Evolutionary conservation across 1,139 yeast species (phyloP).

Genomic region (Magnusiomyces ingens): DNA sequence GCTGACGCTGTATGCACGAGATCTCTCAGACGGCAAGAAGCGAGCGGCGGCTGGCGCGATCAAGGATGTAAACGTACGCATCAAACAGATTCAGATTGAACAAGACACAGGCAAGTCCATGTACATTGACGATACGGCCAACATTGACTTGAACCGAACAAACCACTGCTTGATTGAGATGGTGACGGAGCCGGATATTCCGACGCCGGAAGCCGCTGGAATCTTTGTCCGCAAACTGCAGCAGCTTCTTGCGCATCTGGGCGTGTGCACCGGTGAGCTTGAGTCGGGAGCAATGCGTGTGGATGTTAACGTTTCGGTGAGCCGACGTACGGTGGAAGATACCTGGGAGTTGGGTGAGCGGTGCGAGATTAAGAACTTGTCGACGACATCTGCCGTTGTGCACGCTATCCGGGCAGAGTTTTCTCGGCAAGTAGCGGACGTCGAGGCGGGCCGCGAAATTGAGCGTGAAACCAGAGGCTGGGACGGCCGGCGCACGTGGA

Average conservation of each 20-base stretch:
- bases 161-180: slow-evolving; percentile 84
- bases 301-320: slow-evolving; percentile 83
- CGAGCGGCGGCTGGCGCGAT: slow-evolving; percentile 17
- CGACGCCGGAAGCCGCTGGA: slow-evolving; percentile 57
- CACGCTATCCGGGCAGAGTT: slow-evolving; percentile 75
- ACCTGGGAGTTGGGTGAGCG: slow-evolving; percentile 38
- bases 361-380: slow-evolving; percentile 83
- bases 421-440: slow-evolving; percentile 50
- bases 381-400: slow-evolving; percentile 73
- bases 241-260: slow-evolving; percentile 56
- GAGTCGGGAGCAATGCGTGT: slow-evolving; percentile 95
- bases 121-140: slow-evolving; percentile 41
- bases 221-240: slow-evolving; percentile 80
- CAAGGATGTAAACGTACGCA: slow-evolving; percentile 30
- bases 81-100: slow-evolving; percentile 78
- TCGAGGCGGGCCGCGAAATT: slow-evolving; percentile 35
- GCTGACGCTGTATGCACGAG: slow-evolving; percentile 45
- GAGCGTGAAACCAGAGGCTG: slow-evolving; percentile 83
- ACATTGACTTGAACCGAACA: slow-evolving; percentile 74
- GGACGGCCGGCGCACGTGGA: slow-evolving; percentile 66
- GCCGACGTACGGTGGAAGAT: slow-evolving; percentile 29
- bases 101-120: slow-evolving; percentile 90
- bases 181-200: slow-evolving; percentile 87
- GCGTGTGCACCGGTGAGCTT: slow-evolving; percentile 79
- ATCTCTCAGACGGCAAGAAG: slow-evolving; percentile 35